A percentile compares a stretch with the other conserved stretches of the same genome.
These are phyloP conservation scores for Entomortierella beljakovae DNA, from an alignment of 192 early-diverging fungal genomes.

Conservation along the genomic window DNA sequence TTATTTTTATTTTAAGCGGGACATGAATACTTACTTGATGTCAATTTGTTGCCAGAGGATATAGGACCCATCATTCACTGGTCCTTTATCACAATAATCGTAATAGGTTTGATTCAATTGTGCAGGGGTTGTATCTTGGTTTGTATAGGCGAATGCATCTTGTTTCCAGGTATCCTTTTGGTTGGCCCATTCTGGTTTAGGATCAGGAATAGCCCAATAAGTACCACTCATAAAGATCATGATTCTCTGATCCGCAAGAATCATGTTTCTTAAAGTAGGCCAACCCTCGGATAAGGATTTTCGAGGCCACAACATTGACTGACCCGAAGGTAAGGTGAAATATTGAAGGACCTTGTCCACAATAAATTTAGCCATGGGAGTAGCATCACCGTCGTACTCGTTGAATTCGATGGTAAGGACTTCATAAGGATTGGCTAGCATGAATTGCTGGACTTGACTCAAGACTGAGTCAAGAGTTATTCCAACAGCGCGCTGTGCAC, in stretches of 20 bases:
- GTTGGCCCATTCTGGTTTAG: constrained; percentile 43
- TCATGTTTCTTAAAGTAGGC: constrained; percentile 55
- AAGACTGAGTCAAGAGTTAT: constrained; percentile 36
- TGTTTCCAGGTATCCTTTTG: constrained; percentile 37
- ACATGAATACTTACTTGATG: constrained; percentile 44
- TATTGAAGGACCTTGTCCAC: constrained; percentile 40
- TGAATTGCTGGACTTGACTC: constrained; percentile 33
- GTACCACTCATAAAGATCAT: constrained; percentile 46
- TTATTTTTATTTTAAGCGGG: no score
- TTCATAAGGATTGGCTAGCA: constrained; percentile 53
- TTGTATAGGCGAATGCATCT: constrained; percentile 43
- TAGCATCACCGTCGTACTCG: constrained; percentile 33
- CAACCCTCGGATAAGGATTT: constrained; percentile 1
- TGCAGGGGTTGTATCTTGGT: constrained; percentile 5
- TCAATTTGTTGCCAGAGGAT: constrained; percentile 55
- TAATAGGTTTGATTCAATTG: constrained; percentile 42
- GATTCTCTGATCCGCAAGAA: constrained; percentile 45
- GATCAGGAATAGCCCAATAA: constrained; percentile 26
- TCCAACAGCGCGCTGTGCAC: constrained; percentile 27
- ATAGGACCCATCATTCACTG: constrained; percentile 25
- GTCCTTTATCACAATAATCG: constrained; percentile 25
- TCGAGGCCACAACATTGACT: constrained; percentile 26
- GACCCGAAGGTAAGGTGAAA: constrained; percentile 31
- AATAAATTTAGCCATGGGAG: constrained; percentile 5
- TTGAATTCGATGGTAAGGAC: constrained; percentile 55